Conservation (phyloP, 495 filamentous ascomycete genomes). For the Xylaria sp. region DNA sequence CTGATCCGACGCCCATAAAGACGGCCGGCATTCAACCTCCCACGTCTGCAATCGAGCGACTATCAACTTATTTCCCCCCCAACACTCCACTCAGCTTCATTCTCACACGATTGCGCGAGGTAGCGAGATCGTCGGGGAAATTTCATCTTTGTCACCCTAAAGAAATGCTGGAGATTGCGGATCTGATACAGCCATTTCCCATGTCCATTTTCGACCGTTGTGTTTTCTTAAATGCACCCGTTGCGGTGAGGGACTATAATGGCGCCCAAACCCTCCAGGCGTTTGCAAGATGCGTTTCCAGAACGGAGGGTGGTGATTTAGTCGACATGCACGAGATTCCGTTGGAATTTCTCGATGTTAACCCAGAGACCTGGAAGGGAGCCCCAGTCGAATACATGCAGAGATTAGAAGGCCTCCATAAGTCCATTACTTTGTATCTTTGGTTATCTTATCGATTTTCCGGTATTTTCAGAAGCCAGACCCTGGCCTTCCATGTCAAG, state of each 20-base stretch:
- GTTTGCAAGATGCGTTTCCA: constrained; percentile 71
- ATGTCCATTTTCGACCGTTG: constrained; percentile 75
- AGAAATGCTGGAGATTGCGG: constrained; percentile 68
- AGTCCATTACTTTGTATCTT: constrained; percentile 79
- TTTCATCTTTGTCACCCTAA: constrained; percentile 76
- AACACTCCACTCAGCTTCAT: constrained; percentile 79
- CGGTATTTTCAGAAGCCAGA: constrained; percentile 80
- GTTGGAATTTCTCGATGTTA: constrained; percentile 69
- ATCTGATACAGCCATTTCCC: constrained; percentile 69
- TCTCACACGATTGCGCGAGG: constrained; percentile 71
- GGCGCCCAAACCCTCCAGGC: constrained; percentile 56
- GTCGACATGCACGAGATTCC: constrained; percentile 69
- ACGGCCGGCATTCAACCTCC: constrained; percentile 81
- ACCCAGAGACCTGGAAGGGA: constrained; percentile 45
- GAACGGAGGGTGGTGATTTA: constrained; percentile 66
- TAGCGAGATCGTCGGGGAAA: constrained; percentile 61
- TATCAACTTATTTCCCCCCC: constrained; percentile 79
- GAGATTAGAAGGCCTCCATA: constrained; percentile 78
- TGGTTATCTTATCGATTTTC: constrained; percentile 81
- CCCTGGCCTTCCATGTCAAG: constrained; percentile 82
- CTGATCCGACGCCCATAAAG: constrained; percentile 67
- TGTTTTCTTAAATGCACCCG: constrained; percentile 75
- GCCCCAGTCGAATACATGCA: constrained; percentile 61
- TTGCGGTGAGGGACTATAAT: constrained; percentile 44
- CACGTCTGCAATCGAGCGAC: constrained; percentile 66